phyloP scores from a whole-genome alignment of 768 basidiomycete species.

The Favolaschia claudopus region DNA sequence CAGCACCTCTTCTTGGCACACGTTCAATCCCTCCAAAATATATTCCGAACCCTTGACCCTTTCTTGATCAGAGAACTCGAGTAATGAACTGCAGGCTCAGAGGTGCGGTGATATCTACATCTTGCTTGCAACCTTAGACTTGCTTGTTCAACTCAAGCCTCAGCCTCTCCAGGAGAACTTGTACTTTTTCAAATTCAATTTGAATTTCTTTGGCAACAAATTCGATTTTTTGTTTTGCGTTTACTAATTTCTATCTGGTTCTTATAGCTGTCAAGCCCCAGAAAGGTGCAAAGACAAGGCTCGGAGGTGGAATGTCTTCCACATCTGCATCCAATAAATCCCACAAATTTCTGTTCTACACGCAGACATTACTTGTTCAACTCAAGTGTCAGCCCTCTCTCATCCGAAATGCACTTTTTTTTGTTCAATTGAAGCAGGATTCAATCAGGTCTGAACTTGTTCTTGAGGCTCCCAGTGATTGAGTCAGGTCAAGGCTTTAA shows the following conservation, averaged over 20 bases:
- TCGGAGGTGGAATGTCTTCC: background rate
- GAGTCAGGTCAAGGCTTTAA: background rate
- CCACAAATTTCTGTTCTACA: too few species aligned
- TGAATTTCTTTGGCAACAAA: background rate
- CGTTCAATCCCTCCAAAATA: too few species aligned
- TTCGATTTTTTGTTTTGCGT: background rate
- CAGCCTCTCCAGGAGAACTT: too few species aligned
- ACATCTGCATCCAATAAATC: background rate
- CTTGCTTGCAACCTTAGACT: background rate
- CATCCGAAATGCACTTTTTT: too few species aligned
- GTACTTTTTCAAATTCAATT: too few species aligned
- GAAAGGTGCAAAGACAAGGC: background rate
- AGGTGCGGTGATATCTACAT: conserved; percentile 1
- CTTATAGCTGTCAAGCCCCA: background rate
- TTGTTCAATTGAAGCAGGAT: background rate
- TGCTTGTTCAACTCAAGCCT: conserved; percentile 14
- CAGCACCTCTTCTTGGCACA: too few species aligned
- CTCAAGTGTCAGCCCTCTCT: background rate
- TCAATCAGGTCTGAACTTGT: background rate
- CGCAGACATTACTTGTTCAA: conserved; percentile 3
- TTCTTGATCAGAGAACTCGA: background rate
- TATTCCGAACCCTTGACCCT: too few species aligned
- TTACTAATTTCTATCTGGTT: background rate
- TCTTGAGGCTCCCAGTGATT: background rate
- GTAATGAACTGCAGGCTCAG: background rate